Conservation (phyloP, 2,329 filamentous ascomycete genomes). For the Aspergillus latus region DNA sequence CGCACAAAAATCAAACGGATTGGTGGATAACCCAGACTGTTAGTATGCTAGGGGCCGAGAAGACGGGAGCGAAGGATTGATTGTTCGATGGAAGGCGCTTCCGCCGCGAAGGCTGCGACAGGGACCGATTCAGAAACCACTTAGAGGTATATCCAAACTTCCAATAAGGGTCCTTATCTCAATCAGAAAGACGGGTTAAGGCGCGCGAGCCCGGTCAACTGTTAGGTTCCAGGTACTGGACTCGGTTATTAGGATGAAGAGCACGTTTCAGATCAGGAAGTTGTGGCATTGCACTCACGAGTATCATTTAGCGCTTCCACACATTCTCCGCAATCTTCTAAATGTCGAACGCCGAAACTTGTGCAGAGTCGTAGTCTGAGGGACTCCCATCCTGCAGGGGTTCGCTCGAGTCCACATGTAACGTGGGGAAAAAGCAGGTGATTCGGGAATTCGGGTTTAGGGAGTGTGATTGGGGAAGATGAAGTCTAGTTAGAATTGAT, state of each 20-base stretch:
- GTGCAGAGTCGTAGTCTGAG: background rate
- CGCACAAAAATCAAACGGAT: background rate
- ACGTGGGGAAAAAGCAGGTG: slow-evolving; percentile 1
- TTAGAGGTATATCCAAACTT: slow-evolving; percentile 1
- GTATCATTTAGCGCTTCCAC: background rate
- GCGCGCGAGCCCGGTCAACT: background rate
- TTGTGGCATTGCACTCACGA: background rate
- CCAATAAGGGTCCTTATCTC: background rate
- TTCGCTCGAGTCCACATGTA: background rate
- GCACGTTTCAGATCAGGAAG: slow-evolving; percentile 1
- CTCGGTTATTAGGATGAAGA: background rate
- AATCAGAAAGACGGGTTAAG: background rate
- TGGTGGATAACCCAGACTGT: background rate
- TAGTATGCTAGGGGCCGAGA: background rate
- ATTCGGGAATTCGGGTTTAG: background rate
- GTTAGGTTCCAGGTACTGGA: background rate
- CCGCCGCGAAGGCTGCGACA: background rate
- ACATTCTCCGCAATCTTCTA: background rate
- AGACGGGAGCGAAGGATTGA: background rate
- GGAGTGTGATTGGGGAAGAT: background rate
- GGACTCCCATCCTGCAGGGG: background rate
- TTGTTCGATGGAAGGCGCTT: background rate
- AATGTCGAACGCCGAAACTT: background rate
- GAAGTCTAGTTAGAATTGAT: background rate
- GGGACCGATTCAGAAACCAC: background rate